Conservation (phyloP, 345 rosid genomes). For the Raphanus sativus region DNA sequence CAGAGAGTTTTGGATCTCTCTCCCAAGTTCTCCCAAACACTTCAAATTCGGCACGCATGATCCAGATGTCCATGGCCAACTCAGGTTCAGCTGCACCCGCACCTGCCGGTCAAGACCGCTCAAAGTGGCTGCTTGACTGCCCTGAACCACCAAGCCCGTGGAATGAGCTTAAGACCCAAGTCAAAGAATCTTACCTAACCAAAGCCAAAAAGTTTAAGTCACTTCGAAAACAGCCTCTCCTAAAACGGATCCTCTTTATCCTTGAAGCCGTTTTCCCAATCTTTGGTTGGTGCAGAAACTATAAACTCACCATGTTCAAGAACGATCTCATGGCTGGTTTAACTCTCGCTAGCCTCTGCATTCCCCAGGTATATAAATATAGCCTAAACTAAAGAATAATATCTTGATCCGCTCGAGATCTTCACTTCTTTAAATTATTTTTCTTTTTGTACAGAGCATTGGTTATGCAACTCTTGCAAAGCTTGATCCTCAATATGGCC, state of each 20-base stretch:
- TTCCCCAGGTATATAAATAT: conserved; percentile 68
- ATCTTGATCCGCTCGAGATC: not conserved
- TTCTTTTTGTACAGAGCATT: conserved; percentile 56
- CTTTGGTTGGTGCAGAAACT: conserved; percentile 62
- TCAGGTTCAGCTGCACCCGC: conserved; percentile 37
- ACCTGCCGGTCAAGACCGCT: conserved; percentile 40
- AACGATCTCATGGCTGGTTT: conserved; percentile 80
- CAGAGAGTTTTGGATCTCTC: conserved; percentile 37
- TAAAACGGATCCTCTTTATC: conserved; percentile 36
- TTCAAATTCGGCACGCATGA: conserved; percentile 54
- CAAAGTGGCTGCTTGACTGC: conserved; percentile 66
- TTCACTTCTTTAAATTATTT: not conserved
- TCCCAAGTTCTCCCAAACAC: conserved; percentile 85
- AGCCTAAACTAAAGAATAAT: not conserved
- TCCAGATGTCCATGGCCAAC: conserved; percentile 46
- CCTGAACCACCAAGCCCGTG: conserved; percentile 70
- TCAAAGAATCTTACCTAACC: conserved; percentile 41
- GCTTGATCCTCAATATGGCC: conserved; percentile 94
- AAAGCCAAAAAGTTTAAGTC: conserved; percentile 39
- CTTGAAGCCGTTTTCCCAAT: conserved; percentile 61
- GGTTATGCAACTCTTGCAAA: conserved; percentile 93
- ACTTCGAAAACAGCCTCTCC: conserved; percentile 38
- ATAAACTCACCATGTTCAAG: conserved; percentile 59
- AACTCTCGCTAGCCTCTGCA: conserved; percentile 96
- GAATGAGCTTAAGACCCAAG: conserved; percentile 46